Conservation (phyloP, 148 eudicot genomes). For the Cornus kousa region DNA sequence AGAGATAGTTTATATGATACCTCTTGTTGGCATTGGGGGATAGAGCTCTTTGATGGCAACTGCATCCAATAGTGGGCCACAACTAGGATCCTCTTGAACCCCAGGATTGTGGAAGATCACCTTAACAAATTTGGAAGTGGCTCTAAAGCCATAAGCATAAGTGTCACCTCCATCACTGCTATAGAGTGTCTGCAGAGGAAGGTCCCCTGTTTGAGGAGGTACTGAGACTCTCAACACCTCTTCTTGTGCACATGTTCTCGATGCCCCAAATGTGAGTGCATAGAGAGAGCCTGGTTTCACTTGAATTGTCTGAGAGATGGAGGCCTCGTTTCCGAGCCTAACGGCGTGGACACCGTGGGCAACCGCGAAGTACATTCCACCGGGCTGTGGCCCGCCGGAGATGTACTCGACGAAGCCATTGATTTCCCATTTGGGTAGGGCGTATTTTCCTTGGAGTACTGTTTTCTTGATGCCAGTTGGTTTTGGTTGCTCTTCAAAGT, state of each 20-base stretch:
- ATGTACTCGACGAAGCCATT: slow-evolving; percentile 83
- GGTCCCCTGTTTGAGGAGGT: slow-evolving; percentile 60
- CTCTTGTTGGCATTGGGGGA: slow-evolving; percentile 43
- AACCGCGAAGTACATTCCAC: slow-evolving; percentile 68
- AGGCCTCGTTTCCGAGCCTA: slow-evolving; percentile 75
- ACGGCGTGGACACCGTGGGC: slow-evolving; percentile 76
- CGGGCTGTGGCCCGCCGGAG: slow-evolving; percentile 86
- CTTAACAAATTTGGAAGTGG: slow-evolving; percentile 40
- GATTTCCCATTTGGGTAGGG: slow-evolving; percentile 82
- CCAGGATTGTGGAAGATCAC: slow-evolving; percentile 71
- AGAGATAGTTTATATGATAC: slow-evolving; percentile 9
- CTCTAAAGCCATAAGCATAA: slow-evolving; percentile 66
- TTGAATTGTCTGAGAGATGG: slow-evolving; percentile 58
- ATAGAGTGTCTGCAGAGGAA: slow-evolving; percentile 80
- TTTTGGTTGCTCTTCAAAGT: slow-evolving; percentile 75
- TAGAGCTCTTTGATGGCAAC: slow-evolving; percentile 82
- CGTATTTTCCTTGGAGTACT: slow-evolving; percentile 49
- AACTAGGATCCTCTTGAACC: slow-evolving; percentile 78
- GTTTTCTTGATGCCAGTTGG: slow-evolving; percentile 52
- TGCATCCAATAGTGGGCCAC: slow-evolving; percentile 86
- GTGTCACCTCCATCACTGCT: slow-evolving; percentile 81
- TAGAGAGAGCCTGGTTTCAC: slow-evolving; percentile 55
- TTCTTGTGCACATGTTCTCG: slow-evolving; percentile 90
- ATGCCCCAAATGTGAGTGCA: slow-evolving; percentile 76
- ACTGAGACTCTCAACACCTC: slow-evolving; percentile 79